Base-by-base conservation (phyloP, 2,329 filamentous ascomycete species). In the Neonectria magnoliae region DNA sequence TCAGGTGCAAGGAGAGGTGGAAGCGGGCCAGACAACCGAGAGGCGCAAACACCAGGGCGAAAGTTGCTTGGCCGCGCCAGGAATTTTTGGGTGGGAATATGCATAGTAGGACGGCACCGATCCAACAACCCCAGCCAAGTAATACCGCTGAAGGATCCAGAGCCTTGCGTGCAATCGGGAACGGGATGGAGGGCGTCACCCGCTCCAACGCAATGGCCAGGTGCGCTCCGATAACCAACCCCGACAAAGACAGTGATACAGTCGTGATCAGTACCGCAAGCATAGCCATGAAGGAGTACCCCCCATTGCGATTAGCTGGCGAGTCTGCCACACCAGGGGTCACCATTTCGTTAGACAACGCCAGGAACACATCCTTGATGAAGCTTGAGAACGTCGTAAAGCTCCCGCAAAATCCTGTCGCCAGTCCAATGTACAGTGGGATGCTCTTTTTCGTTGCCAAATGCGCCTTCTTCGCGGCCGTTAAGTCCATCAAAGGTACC, bases 351-450 rank as follows among this genome's bases (percentile, higher is more conserved):
- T 97, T 96, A 4, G 92, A 90, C 18, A 97, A 80, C 0, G 93
- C 91, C 22, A 97, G 85, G 76, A 97, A 97, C 14, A 85, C 80
- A 72, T 97, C 94, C 7, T 92, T 87, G 51, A 94, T 90, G 76
- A 97, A 97, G 20, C 90, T 89, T 0, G 94, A 97, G 79, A 97
- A 97, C 10, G 91, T 94, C 0, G 94, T 98, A 74, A 96, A 93
- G 69, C 92, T 94, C 66, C 95, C 93, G 73, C 93, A 97, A 78
- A 96, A 96, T 11, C 92, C 95, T 0, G 92, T 97, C 0, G 93
- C 88, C 6, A 98, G 87, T 55, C 92, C 94, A 63, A 97, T 91
- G 75, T 97, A 97, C 0, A 97, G 83, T 0, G 95, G 94, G 29
- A 97, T 91, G 0, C 92, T 92, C 81, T 97, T 97, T 76, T 97